A percentile compares a stretch with the other conserved stretches of the same genome.
Evolutionary conservation across 2,329 filamentous ascomycete species (phyloP).

Genomic region (Arthrobotrys musiformis): DNA sequence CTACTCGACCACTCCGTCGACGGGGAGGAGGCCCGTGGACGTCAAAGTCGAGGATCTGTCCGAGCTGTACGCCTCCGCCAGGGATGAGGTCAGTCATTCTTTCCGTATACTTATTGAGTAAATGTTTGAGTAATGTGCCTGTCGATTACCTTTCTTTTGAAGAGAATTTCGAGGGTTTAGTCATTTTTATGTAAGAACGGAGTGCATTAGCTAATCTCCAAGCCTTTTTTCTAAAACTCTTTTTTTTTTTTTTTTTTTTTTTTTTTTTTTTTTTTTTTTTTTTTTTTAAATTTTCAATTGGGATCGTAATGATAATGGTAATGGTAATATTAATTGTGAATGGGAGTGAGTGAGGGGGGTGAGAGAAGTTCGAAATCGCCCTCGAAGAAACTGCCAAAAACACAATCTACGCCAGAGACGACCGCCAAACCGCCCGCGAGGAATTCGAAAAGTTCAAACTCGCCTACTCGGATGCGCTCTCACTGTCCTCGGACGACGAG

Average conservation of each 20-base stretch:
- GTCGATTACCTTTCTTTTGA: background rate
- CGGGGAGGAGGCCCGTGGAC: slow-evolving; percentile 42
- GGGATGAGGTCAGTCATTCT: slow-evolving; percentile 29
- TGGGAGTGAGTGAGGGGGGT: too few species aligned
- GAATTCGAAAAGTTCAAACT: slow-evolving; percentile 67
- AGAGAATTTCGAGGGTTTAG: background rate
- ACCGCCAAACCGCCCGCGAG: slow-evolving; percentile 68
- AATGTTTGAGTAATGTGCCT: background rate
- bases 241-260: slow-evolving; percentile 3
- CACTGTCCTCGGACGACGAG: slow-evolving; percentile 63
- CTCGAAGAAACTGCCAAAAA: slow-evolving; percentile 66
- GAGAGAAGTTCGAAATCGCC: slow-evolving; percentile 67
- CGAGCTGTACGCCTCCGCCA: slow-evolving; percentile 40
- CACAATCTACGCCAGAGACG: slow-evolving; percentile 69
- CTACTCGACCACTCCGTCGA: slow-evolving; percentile 1
- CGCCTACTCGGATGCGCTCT: slow-evolving; percentile 65
- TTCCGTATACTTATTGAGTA: background rate
- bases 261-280: background rate
- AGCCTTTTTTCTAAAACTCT: background rate
- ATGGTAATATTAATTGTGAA: too few species aligned
- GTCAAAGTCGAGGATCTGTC: slow-evolving; percentile 44
- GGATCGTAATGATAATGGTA: too few species aligned
- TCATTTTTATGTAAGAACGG: slow-evolving; percentile 6
- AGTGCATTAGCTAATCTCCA: slow-evolving; percentile 21
- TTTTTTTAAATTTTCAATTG: background rate